Evolutionary conservation across 2,329 filamentous ascomycete genomes (phyloP).

Genomic region (Balansia obtecta): DNA sequence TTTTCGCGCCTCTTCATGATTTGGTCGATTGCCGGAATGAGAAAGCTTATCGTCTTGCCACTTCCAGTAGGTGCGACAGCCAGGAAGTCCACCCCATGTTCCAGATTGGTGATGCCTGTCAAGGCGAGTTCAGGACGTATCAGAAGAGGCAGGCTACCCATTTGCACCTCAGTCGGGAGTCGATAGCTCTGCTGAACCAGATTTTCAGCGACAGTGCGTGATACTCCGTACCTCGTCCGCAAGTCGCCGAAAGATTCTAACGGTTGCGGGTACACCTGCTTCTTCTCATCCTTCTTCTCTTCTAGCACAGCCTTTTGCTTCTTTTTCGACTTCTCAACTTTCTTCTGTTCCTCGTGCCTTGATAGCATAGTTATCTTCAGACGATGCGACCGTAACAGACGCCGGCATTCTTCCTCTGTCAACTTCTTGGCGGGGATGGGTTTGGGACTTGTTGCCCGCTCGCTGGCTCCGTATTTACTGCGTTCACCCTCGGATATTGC

Average conservation of each 20-base stretch:
- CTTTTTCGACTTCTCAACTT: constrained; percentile 42
- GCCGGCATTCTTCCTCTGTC: constrained; percentile 59
- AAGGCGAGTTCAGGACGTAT: constrained; percentile 44
- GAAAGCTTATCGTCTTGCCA: constrained; percentile 87
- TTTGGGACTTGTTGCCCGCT: constrained; percentile 17
- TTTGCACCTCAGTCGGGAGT: constrained; percentile 85
- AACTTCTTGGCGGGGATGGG: constrained; percentile 25
- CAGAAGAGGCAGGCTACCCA: constrained; percentile 72
- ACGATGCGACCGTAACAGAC: constrained; percentile 65
- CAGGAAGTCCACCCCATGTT: constrained; percentile 55
- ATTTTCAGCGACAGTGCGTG: constrained; percentile 63
- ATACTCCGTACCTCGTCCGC: constrained; percentile 58
- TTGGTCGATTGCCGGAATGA: constrained; percentile 74
- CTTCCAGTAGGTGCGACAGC: constrained; percentile 90
- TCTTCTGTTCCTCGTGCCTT: constrained; percentile 28
- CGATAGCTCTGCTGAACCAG: constrained; percentile 73
- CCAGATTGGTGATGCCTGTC: constrained; percentile 22
- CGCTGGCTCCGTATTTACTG: constrained; percentile 10
- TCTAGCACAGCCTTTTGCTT: constrained; percentile 34
- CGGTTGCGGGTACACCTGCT: constrained; percentile 65
- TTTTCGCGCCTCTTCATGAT: constrained; percentile 47
- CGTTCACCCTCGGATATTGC: constrained; percentile 21
- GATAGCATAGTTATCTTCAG: constrained; percentile 74
- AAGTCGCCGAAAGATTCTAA: constrained; percentile 67
- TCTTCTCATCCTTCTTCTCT: constrained; percentile 39